Evolutionary conservation across 2,329 filamentous ascomycete genomes (phyloP), one percentile per base, ranked within the genome.

Genomic region (Arachnomyces sp.): DNA sequence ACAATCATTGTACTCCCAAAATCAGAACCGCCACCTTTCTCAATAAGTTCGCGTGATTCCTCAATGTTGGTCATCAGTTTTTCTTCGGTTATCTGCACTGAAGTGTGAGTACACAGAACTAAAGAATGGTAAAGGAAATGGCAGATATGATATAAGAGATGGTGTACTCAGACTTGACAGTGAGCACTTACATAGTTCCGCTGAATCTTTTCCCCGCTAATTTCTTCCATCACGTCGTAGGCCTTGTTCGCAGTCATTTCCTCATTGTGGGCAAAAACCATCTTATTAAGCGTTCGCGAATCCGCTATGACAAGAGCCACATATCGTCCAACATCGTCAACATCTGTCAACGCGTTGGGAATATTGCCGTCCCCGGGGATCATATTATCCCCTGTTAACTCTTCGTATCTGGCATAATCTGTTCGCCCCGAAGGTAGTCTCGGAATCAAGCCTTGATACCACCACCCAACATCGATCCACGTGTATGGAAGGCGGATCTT

Each of bases 381-480:
- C 29, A 57, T 55, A 28, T 62, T 54, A 14, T 60, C 56, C 5
- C 14, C 21, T 9, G 12, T 33, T 7, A 32, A 12, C 2, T 59
- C 53, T 0, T 54, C 49, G 3, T 58, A 53, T 43, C 66, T 52
- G 15, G 61, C 62, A 44, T 69, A 69, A 48, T 74, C 70, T n/a
- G 63, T 55, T 29, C 56, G 55, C 7, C 71, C 69, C 12, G 63
- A 68, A n/a, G 66, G 62, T 1, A 75, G 52, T n/a, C 50, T 51
- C 9, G 67, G 68, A 40, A 69, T 61, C 4, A 60, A 57, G 21
- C 72, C 47, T 48, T 77, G 72, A 50, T 74, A 72, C 76, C 75
- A 79, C 61, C 63, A 75, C n/a, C 75, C 75, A 9, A 77, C 66
- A 45, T 79, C 75, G 36, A 78, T 68, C 49, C 74, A 60, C 4